These are phyloP conservation scores for Hymenoscyphus fructigenus DNA, from an alignment of 2,329 filamentous ascomycete genomes.

Conservation along the genomic window DNA sequence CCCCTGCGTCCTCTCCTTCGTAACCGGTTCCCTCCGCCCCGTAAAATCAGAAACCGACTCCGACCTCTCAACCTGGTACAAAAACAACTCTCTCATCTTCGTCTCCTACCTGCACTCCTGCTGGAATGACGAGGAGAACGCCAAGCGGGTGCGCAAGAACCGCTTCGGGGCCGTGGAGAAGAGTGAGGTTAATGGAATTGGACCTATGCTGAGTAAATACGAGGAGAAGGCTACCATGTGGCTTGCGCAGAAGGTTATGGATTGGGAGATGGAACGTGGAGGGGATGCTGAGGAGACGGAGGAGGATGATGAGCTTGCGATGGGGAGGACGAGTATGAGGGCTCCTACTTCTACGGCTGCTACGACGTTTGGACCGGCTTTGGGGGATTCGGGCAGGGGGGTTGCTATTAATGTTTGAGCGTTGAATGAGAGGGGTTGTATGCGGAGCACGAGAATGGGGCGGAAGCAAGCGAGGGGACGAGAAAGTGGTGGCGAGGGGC, in stretches of 20 bases:
- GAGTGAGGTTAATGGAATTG: conserved; percentile 54
- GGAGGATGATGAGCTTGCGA: conserved; percentile 8
- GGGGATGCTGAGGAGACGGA: conserved; percentile 23
- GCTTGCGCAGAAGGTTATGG: conserved; percentile 18
- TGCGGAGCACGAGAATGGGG: background rate
- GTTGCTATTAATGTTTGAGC: background rate
- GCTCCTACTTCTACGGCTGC: background rate
- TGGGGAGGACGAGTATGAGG: background rate
- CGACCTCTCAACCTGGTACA: conserved; percentile 79
- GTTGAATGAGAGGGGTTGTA: background rate
- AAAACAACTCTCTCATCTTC: conserved; percentile 75
- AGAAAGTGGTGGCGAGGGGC: background rate
- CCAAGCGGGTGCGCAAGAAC: conserved; percentile 57
- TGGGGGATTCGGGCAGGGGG: background rate
- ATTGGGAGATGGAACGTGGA: background rate
- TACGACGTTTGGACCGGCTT: background rate
- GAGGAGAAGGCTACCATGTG: conserved; percentile 11
- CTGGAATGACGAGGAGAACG: conserved; percentile 65
- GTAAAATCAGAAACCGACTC: conserved; percentile 76
- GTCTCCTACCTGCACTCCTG: conserved; percentile 73
- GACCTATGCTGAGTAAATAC: conserved; percentile 42
- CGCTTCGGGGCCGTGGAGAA: conserved; percentile 59
- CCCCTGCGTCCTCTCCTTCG: conserved; percentile 75
- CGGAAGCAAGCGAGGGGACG: background rate
- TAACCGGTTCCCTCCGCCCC: conserved; percentile 72